Base-by-base conservation (phyloP, 208 protist species). In the Naegleria lovaniensis region DNA sequence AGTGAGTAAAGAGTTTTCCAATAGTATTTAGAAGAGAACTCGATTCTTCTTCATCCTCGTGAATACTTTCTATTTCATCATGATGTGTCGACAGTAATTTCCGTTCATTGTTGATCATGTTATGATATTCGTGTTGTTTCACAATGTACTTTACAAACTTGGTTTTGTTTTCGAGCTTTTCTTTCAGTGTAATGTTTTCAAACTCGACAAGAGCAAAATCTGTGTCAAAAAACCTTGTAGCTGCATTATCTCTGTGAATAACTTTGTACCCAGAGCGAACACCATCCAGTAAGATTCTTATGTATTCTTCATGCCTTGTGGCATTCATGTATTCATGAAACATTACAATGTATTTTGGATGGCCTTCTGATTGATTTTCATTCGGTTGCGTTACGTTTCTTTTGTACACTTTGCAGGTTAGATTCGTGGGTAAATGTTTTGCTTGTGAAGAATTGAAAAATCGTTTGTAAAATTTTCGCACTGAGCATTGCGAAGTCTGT, bases 321-420 rank as follows among this genome's bases (percentile, higher is more conserved):
- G 16, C 39, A 87, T 87, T 51, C 41, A 52, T 87, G 48, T 87
- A 87, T 87, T 87, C n/a, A 55, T 52, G 40, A 15, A 87, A 87
- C 22, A 51, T 87, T 29, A 87, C 40, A 51, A 87, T 55, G 48
- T 84, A 75, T 48, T 48, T 48, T 1, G 43, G 43, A 7, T 48
- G 1, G 1, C 43, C 43, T 7, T 48, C 43, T 7, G 43, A 48
- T 48, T 48, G 43, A 48, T 48, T 48, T 48, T 48, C 43, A 48
- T 7, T 48, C 7, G 1, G 43, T 48, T 48, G 43, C 43, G 1
- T 7, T 48, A 7, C 7, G 7, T 48, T 48, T 48, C 43, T 48
- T 48, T 48, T 48, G 43, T 48, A 48, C 43, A 48, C 43, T 48
- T 48, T 48, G 43, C 43, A 48, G 5, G 7, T 9, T 48, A 48